Base-by-base conservation (phyloP, 2,329 filamentous ascomycete species). In the Ophiocordyceps robertsii region DNA sequence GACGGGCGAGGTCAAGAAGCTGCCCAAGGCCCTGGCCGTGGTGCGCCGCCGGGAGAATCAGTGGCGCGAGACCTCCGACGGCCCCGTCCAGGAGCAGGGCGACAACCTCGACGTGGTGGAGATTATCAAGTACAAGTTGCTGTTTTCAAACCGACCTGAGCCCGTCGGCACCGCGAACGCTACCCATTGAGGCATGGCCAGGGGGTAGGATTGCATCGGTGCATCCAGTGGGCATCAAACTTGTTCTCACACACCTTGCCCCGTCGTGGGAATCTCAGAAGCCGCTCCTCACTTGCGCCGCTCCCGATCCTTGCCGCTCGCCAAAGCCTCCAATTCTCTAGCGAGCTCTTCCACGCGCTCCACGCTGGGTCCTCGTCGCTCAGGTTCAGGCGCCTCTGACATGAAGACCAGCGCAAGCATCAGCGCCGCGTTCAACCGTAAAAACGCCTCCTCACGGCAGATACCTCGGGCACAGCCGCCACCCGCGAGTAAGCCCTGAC, bases 1-100 rank as follows among this genome's bases (percentile, higher is more conserved):
- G 56, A 84, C 80, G 1, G 92, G 92, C 4, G 88, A 96, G 61
- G 80, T 94, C 39, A 94, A 88, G 70, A 94, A 88, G 63, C 64
- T 96, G 40, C 73, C 75, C 6, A 84, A 77, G 55, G 80, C 89
- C 3, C 58, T 95, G 50, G 92, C 82, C 4, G 69, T 96, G n/a
- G 70, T 96, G 21, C 73, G 79, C 48, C 77, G 74, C 53, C 70
- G 70, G 44, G 56, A 54, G 39, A 67, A 60, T 5, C 56, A 51
- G 17, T 51, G 51, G 17, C 62, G 83, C 29, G 65, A 72, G 33
- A 50, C 51, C 21, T 56, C 56, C 8, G 53, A 74, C 66, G 60
- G 65, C 61, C 46, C 56, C 39, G 54, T 43, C 29, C 52, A 53
- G 13, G 58, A 56, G 38, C 49, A 55, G 44, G 58, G 48, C 4